A percentile compares a stretch with the other conserved stretches of the same genome.
Evolutionary conservation across 1,284 basidiomycete genomes (phyloP).

Genomic region (Ustilago crameri): DNA sequence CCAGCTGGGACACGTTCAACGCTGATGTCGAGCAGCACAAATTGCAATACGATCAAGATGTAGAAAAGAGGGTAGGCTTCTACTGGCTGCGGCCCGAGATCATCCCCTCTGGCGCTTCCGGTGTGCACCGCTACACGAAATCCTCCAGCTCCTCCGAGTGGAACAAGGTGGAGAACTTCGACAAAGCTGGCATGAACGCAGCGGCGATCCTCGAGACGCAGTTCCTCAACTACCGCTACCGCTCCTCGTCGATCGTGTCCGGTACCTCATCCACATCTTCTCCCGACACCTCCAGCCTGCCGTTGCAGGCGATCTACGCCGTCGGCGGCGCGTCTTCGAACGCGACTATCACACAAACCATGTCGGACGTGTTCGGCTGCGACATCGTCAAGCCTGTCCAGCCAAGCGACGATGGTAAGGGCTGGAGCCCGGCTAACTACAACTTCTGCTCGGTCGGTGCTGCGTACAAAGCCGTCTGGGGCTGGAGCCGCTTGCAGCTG

Average conservation of each 20-base stretch:
- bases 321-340: constrained; percentile 85
- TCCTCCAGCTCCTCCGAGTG: constrained; percentile 52
- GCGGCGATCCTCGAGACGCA: constrained; percentile 88
- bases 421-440: constrained; percentile 45
- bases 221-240: constrained; percentile 80
- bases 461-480: constrained; percentile 65
- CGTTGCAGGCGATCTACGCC: constrained; percentile 77
- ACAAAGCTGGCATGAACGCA: constrained; percentile 73
- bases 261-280: constrained; percentile 13
- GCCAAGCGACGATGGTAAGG: constrained; percentile 30
- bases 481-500: constrained; percentile 34
- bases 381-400: constrained; percentile 56
- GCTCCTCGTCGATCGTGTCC: constrained; percentile 77
- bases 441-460: constrained; percentile 66
- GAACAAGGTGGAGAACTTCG: constrained; percentile 61
- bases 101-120: constrained; percentile 78
- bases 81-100: constrained; percentile 86
- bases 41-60: background rate
- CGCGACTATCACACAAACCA: constrained; percentile 77
- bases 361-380: constrained; percentile 79
- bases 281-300: constrained; percentile 15
- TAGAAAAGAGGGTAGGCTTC: constrained; percentile 71
- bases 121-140: constrained; percentile 75
- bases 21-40: constrained; percentile 71
- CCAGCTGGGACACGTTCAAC: constrained; percentile 80